phyloP scores from a whole-genome alignment of 2,329 filamentous ascomycete genomes.

The Emericellopsis cladophorae region DNA sequence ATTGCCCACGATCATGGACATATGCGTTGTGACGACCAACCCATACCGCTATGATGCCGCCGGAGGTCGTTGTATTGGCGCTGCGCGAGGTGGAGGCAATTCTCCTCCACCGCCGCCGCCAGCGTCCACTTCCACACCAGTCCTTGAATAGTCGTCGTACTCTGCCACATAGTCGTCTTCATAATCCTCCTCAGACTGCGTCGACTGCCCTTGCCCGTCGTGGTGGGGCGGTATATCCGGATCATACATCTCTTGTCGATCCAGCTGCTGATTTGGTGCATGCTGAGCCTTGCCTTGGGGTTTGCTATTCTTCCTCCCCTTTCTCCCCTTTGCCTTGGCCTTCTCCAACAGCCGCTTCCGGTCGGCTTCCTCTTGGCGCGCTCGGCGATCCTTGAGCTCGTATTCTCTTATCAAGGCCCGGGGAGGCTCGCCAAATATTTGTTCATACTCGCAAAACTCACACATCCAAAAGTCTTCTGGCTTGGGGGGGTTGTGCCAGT shows the following conservation, averaged over 20 bases:
- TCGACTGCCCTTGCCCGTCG: constrained; percentile 18
- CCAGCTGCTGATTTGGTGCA: constrained; percentile 6
- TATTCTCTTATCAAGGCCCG: constrained; percentile 79
- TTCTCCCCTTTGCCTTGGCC: constrained; percentile 84
- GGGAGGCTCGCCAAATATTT: constrained; percentile 82
- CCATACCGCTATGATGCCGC: neutral
- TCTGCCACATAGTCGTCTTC: constrained; percentile 19
- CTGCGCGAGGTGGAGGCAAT: neutral
- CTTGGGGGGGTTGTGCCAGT: constrained; percentile 59
- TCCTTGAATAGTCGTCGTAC: constrained; percentile 2
- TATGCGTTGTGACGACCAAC: no score
- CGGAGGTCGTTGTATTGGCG: neutral
- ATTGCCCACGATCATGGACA: no score
- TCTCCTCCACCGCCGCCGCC: neutral
- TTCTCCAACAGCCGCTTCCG: constrained; percentile 78
- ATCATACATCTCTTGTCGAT: constrained; percentile 12
- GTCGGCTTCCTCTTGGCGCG: constrained; percentile 75
- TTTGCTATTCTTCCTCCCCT: constrained; percentile 74
- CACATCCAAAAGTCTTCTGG: constrained; percentile 82
- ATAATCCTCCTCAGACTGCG: constrained; percentile 25
- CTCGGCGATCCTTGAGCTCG: constrained; percentile 83
- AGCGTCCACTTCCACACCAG: neutral
- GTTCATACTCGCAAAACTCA: constrained; percentile 96
- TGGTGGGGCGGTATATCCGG: constrained; percentile 9
- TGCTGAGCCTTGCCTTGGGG: constrained; percentile 13